Evolutionary conservation across 345 rosid genomes (phyloP), one percentile per base, ranked within the genome.

Genomic region (Hypericum perforatum): DNA sequence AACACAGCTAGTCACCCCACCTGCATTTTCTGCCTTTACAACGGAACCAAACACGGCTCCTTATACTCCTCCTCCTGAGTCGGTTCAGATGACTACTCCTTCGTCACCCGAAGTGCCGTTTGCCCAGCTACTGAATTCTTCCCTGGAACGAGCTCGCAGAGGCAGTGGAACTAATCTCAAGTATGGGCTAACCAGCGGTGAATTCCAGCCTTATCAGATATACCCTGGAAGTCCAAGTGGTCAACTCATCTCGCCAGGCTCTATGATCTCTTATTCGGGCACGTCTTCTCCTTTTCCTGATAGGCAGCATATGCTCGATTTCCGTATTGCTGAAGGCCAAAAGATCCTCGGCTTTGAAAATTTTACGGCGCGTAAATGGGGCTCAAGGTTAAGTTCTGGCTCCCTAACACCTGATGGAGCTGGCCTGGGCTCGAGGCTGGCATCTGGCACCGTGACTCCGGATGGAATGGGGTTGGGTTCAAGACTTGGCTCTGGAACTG

Each of bases 61-160:
- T 10, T 81, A 77, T 65, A 91, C 98, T 38, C 98, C 98, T 1
- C 96, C 94, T 12, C 87, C 98, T 0, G 96, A 84, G 61, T 81
- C 96, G 6, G 82, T 85, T 61, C 92, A 82, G 37, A 52, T 63
- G 57, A 82, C 95, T 16, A 87, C 92, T 12, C 98, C 98, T 57
- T 85, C 96, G 5, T 91, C 98, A 45, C 98, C 98, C 13, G 96
- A 91, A 63, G 96, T 91, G 48, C 98, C 98, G 10, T 91, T 74
- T 76, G 96, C 98, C 63, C 89, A 79, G 70, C 68, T 91, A 41
- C 72, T 91, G 72, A 75, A 96, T 14, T 82, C 96, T 61, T 86
- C 96, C 3, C 63, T 86, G 73, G 96, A 87, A 69, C 81, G 85
- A 45, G 82, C 95, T 54, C 77, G 94, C 51, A 79, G 82, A 64